These are phyloP conservation scores for Aspergillus chevalieri DNA, from an alignment of 2,329 filamentous ascomycete species.

Conservation along the genomic window DNA sequence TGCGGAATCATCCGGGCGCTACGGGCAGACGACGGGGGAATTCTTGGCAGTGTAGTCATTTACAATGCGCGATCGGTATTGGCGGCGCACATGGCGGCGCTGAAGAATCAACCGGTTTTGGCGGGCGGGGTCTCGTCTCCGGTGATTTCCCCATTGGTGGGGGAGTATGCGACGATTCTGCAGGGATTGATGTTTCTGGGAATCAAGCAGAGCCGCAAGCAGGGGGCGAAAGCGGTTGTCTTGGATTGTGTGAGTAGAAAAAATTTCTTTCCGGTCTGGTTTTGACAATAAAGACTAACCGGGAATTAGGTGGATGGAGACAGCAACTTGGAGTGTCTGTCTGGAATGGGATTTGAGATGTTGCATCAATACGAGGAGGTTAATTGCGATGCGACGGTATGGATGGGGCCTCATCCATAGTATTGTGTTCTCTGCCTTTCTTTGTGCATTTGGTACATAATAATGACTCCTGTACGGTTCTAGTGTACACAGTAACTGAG, in stretches of 20 bases:
- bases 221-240: conserved; percentile 66
- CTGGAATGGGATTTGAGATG: conserved; percentile 73
- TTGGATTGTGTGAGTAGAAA: conserved; percentile 66
- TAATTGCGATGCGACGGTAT: conserved; percentile 59
- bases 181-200: conserved; percentile 77
- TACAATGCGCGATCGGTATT: conserved; percentile 65
- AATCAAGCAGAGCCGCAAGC: conserved; percentile 72
- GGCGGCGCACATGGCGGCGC: conserved; percentile 62
- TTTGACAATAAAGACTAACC: conserved; percentile 19
- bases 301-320: conserved; percentile 59
- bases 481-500: not conserved
- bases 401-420: conserved; percentile 44
- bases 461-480: too few relatives aligned
- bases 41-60: conserved; percentile 74
- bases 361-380: conserved; percentile 78
- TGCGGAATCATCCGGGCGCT: conserved; percentile 83
- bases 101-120: conserved; percentile 52
- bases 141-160: conserved; percentile 62
- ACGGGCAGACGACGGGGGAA: conserved; percentile 56
- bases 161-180: conserved; percentile 64
- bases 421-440: conserved; percentile 2
- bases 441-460: too few relatives aligned
- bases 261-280: conserved; percentile 1
- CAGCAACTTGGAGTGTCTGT: conserved; percentile 65
- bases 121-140: conserved; percentile 75